phyloP scores from a whole-genome alignment of 2,329 filamentous ascomycete genomes.

The Zasmidium angulare region DNA sequence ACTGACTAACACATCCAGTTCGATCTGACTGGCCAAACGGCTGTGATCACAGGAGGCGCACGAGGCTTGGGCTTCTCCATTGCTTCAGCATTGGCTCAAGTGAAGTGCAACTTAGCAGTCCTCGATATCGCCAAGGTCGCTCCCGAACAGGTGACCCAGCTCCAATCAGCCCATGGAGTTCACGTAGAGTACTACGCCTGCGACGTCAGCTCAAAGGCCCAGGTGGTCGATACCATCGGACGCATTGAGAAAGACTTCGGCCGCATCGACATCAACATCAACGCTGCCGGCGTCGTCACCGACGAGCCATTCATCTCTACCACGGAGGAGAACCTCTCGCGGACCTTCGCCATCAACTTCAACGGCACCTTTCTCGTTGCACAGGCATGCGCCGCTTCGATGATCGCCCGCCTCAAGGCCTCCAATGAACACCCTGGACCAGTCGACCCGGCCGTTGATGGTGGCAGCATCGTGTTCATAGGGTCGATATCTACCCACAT shows the following conservation, averaged over 20 bases:
- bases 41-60: constrained; percentile 44
- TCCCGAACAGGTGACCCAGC: neutral
- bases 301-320: constrained; percentile 26
- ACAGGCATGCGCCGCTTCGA: constrained; percentile 50
- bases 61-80: constrained; percentile 41
- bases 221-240: constrained; percentile 7
- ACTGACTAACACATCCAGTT: constrained; percentile 23
- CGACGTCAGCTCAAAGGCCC: constrained; percentile 9
- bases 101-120: constrained; percentile 6
- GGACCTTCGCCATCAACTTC: constrained; percentile 71
- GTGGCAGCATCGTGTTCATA: constrained; percentile 69
- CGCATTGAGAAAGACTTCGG: constrained; percentile 9
- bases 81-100: constrained; percentile 6
- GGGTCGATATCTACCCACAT: constrained; percentile 58
- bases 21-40: constrained; percentile 34
- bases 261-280: constrained; percentile 20
- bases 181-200: constrained; percentile 10
- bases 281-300: constrained; percentile 31
- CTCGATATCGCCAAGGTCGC: constrained; percentile 3
- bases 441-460: constrained; percentile 62
- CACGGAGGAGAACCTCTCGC: neutral
- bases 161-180: constrained; percentile 1
- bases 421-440: no score
- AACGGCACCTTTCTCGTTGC: constrained; percentile 74
- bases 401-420: no score